Evolutionary conservation across 176 grass and related monocot genomes (phyloP).

Genomic region (Panicum miliaceum): DNA sequence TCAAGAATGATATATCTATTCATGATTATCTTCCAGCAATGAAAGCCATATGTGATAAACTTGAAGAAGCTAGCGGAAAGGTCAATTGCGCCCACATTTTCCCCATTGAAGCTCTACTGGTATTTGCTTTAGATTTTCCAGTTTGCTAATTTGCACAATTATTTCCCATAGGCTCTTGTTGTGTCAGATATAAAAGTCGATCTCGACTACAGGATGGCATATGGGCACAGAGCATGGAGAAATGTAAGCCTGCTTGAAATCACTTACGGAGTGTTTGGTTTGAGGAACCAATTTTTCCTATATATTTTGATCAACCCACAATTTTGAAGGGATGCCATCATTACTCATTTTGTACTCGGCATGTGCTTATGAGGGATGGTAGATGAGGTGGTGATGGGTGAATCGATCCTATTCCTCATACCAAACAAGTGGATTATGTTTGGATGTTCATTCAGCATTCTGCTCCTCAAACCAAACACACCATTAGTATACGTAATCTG

Average conservation of each 20-base stretch:
- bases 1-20: slow-evolving; percentile 68
- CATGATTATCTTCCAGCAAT: slow-evolving; percentile 90
- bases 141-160: slow-evolving; percentile 45
- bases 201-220: slow-evolving; percentile 73
- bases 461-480: neutral
- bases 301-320: neutral
- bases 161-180: slow-evolving; percentile 74
- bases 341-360: neutral
- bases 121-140: slow-evolving; percentile 18
- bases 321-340: neutral
- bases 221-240: slow-evolving; percentile 93
- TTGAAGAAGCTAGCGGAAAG: slow-evolving; percentile 88
- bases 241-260: slow-evolving; percentile 63
- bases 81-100: slow-evolving; percentile 34
- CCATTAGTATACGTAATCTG: slow-evolving; percentile 32
- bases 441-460: slow-evolving; percentile 20
- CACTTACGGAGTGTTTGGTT: neutral
- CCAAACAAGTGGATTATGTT: neutral
- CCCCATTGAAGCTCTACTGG: slow-evolving; percentile 17
- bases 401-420: slow-evolving; percentile 6
- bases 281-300: neutral
- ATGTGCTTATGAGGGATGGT: neutral
- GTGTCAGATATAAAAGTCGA: slow-evolving; percentile 87
- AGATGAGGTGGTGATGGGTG: neutral
- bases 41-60: slow-evolving; percentile 95